Base-by-base conservation (phyloP, 1,284 basidiomycete species). In the Cryptococcus hybrid region DNA sequence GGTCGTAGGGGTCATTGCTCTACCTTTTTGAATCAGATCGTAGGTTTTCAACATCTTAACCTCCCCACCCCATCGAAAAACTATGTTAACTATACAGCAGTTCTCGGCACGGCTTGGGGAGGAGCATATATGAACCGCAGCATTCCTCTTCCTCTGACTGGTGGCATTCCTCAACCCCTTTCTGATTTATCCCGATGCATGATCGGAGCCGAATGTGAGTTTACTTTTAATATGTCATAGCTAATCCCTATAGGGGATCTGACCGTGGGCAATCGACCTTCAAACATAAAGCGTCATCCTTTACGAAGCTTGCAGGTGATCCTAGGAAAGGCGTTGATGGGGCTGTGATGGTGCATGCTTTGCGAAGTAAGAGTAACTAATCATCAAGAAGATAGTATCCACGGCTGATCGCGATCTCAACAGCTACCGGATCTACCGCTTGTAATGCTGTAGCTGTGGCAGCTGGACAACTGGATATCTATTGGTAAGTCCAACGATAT, bases 1-100 rank as follows among this genome's bases (percentile, higher is more conserved):
- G 1, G 83, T 91, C 3, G 83, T 97, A 15, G 94, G 92, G 1
- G 90, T 94, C 49, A 87, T 93, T 63, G 91, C 85, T 78, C 92
- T 92, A 69, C 93, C 93, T 0, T 93, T 82, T 82, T 93, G 56
- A 84, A 90, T 66, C 85, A 89, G 56, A 81, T 92, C 53, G 87
- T 88, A 60, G 61, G 83, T 58, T 24, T 24, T 24, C 24, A 34
- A 11, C 18, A 6, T 37, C 15, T 3, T 47, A 24, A 24, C 30
- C 8, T 9, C 5, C 15, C 45, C 34, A 48, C 18, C 44, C 13
- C n/a, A 24, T 24, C 34, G 13, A 30, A 12, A 47, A 24, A n/a
- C 3, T 35, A 47, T 8, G 12, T 12, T 51, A 39, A 36, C 38
- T 24, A 47, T n/a, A 67, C 38, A 36, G 3, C 66, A 90, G 84